Evolutionary conservation across 208 protist genomes (phyloP), one percentile per base, ranked within the genome.

Genomic region (Leishmania lainsoni): DNA sequence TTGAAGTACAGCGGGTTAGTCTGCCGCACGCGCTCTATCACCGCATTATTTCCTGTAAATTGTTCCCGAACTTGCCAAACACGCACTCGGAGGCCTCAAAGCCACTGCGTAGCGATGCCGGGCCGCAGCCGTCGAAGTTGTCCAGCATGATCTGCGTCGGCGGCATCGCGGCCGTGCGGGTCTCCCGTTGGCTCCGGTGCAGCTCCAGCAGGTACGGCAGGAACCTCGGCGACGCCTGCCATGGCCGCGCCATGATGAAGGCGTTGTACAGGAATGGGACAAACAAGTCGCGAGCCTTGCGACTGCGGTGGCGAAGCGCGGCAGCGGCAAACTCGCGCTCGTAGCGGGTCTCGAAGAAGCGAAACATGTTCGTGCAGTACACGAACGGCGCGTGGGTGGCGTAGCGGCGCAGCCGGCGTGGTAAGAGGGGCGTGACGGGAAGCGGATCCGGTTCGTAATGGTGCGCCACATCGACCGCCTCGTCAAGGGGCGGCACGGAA

Each of bases 231-330:
- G 87, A 92, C 14, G 80, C 83, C 69, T 83, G 80, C 91, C 91
- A 94, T 9, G 91, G 91, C 16, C 91, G 82, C 26, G 83, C 85
- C 87, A 92, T 88, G 42, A 85, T 81, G 66, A 92, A 91, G 73
- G 85, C 89, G 79, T 92, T 90, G 84, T 94, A 90, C 69, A 93
- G 56, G 73, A 93, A 94, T 35, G 91, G 91, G 22, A 88, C 73
- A 59, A 87, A 86, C 2, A 93, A 45, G 73, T 93, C 91, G 9
- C 48, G 54, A 16, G 81, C 65, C 32, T 52, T 75, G 56, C 91
- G 87, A 5, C 45, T 59, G 70, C 79, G 89, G 77, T 90, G 73
- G 10, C 56, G 75, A 14, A 89, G 66, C 5, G 84, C 65, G 45
- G 65, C 69, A 4, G 75, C 16, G 10, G 87, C 79, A 45, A 90